phyloP scores from a whole-genome alignment of 2,329 filamentous ascomycete species.

The Dothistroma pini region DNA sequence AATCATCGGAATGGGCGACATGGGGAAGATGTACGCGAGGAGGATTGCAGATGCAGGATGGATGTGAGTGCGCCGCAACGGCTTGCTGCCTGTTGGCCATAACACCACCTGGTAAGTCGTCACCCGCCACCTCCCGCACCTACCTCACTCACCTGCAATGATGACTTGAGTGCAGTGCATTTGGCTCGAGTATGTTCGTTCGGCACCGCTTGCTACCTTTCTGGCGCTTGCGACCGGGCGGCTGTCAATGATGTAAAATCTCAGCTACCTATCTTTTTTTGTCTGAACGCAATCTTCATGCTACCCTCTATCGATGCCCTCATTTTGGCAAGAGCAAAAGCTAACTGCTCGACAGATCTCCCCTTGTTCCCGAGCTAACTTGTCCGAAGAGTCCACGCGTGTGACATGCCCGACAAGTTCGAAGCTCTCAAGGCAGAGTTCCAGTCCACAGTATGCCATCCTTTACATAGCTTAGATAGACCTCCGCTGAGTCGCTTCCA shows the following conservation, averaged over 20 bases:
- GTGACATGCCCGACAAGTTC: constrained; percentile 87
- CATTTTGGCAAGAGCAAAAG: neutral
- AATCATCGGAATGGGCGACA: constrained; percentile 98
- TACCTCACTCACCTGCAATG: constrained; percentile 52
- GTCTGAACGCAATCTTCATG: constrained; percentile 64
- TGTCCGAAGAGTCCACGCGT: constrained; percentile 81
- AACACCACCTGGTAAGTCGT: constrained; percentile 35
- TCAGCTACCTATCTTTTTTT: constrained; percentile 92
- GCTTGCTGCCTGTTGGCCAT: neutral
- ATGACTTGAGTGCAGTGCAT: constrained; percentile 99
- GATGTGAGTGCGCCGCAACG: constrained; percentile 64
- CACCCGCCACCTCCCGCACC: constrained; percentile 9
- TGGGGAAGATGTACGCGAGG: constrained; percentile 98
- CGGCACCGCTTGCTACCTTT: constrained; percentile 64
- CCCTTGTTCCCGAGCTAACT: constrained; percentile 16
- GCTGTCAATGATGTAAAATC: constrained; percentile 97
- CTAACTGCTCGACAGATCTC: constrained; percentile 22
- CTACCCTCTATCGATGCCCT: neutral
- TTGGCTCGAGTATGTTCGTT: constrained; percentile 97
- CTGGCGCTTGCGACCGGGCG: constrained; percentile 55
- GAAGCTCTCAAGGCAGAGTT: constrained; percentile 78
- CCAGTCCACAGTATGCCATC: constrained; percentile 70
- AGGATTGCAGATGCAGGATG: constrained; percentile 86
- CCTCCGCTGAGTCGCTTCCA: constrained; percentile 52
- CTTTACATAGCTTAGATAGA: constrained; percentile 25